These are phyloP conservation scores for Mycena capillaripes DNA, from an alignment of 768 basidiomycete species.

Conservation along the genomic window DNA sequence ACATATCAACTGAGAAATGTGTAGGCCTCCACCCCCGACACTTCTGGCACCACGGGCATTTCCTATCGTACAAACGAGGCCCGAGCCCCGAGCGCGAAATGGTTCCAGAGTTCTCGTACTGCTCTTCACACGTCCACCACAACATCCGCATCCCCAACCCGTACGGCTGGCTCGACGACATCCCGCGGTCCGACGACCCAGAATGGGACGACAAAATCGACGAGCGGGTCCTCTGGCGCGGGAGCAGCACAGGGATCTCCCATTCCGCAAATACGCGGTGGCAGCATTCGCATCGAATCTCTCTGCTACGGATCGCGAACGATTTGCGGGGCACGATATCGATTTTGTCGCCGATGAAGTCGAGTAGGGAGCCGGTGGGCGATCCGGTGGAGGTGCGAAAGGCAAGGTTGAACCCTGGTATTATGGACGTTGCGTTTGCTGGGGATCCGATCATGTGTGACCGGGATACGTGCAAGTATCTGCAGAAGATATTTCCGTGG, in stretches of 20 bases:
- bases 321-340: constrained; percentile 54
- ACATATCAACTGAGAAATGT: background rate
- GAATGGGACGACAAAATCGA: constrained; percentile 75
- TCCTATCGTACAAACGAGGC: constrained; percentile 62
- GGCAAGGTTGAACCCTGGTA: constrained; percentile 62
- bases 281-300: constrained; percentile 64
- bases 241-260: constrained; percentile 77
- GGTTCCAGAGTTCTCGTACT: constrained; percentile 68
- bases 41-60: constrained; percentile 66
- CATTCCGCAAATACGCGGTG: constrained; percentile 58
- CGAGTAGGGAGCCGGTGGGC: constrained; percentile 49
- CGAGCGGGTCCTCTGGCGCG: constrained; percentile 79
- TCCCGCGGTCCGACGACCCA: constrained; percentile 64
- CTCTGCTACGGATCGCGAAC: constrained; percentile 61
- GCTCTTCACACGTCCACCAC: constrained; percentile 64
- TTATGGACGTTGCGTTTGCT: constrained; percentile 74
- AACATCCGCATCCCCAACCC: constrained; percentile 67
- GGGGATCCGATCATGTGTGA: constrained; percentile 61
- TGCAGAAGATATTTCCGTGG: constrained; percentile 67
- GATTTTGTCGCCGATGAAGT: constrained; percentile 52
- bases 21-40: constrained; percentile 53
- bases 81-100: constrained; percentile 58
- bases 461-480: constrained; percentile 55
- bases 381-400: constrained; percentile 49
- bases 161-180: constrained; percentile 62